These are phyloP conservation scores for Lachnellula hyalina DNA, from an alignment of 2,329 filamentous ascomycete genomes.

Conservation along the genomic window DNA sequence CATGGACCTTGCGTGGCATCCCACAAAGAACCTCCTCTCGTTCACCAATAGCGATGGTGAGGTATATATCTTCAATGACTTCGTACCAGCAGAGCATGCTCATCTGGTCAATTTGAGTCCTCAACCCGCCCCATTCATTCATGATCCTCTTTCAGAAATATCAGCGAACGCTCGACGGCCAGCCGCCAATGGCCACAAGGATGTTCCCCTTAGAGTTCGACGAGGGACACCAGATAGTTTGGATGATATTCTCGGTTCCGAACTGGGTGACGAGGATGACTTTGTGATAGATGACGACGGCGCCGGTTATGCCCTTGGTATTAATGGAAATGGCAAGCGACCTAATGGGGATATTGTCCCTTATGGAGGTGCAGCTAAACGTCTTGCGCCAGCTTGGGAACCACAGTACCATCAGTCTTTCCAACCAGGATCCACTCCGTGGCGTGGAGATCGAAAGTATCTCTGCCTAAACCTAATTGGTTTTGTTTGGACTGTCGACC, in stretches of 20 bases:
- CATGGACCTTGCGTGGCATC: slow-evolving; percentile 85
- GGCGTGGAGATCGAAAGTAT: slow-evolving; percentile 91
- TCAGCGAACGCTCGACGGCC: slow-evolving; percentile 58
- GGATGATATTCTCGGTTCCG: slow-evolving; percentile 71
- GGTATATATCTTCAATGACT: slow-evolving; percentile 80
- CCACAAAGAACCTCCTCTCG: slow-evolving; percentile 77
- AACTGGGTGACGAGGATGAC: slow-evolving; percentile 52
- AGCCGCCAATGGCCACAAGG: slow-evolving; percentile 48
- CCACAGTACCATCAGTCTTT: slow-evolving; percentile 78
- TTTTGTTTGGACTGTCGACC: slow-evolving; percentile 94
- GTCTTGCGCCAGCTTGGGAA: slow-evolving; percentile 27
- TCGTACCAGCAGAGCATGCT: slow-evolving; percentile 54
- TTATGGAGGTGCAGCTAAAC: slow-evolving; percentile 34
- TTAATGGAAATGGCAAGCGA: slow-evolving; percentile 60
- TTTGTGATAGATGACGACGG: slow-evolving; percentile 96
- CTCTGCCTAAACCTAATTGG: slow-evolving; percentile 89
- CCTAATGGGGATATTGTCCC: slow-evolving; percentile 41
- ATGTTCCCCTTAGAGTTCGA: slow-evolving; percentile 46
- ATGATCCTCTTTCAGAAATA: slow-evolving; percentile 68
- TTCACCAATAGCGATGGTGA: slow-evolving; percentile 93
- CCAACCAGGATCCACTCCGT: slow-evolving; percentile 91
- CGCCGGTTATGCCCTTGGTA: slow-evolving; percentile 71
- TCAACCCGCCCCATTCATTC: slow-evolving; percentile 80
- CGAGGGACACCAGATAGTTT: slow-evolving; percentile 68
- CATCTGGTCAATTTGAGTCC: slow-evolving; percentile 50